phyloP scores from a whole-genome alignment of 176 grass and related monocot species.

The Ampelocalamus luodianensis region DNA sequence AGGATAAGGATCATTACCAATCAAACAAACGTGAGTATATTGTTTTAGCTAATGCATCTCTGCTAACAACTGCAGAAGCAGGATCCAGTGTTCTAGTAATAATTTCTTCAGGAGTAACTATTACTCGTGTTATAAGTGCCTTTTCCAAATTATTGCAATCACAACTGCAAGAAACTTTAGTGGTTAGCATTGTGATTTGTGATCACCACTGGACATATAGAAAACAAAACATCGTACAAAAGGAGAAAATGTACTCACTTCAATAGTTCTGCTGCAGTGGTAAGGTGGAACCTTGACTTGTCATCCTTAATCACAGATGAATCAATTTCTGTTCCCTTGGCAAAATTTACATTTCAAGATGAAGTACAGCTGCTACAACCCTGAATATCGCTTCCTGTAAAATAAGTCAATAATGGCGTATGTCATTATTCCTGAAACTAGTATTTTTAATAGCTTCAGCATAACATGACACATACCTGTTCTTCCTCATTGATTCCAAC shows the following conservation, averaged over 20 bases:
- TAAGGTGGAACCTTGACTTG: slow-evolving; percentile 89
- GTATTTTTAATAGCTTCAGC: slow-evolving; percentile 39
- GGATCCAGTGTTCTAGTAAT: slow-evolving; percentile 99
- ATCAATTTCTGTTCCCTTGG: slow-evolving; percentile 93
- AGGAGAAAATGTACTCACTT: slow-evolving; percentile 63
- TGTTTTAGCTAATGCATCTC: slow-evolving; percentile 97
- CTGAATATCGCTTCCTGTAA: slow-evolving; percentile 94
- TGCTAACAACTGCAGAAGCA: slow-evolving; percentile 87
- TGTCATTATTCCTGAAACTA: slow-evolving; percentile 32
- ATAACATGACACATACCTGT: slow-evolving; percentile 59
- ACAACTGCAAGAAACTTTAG: slow-evolving; percentile 74
- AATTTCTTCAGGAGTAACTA: slow-evolving; percentile 99
- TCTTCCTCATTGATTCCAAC: slow-evolving; percentile 98
- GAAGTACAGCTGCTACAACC: slow-evolving; percentile 96
- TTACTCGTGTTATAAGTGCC: slow-evolving; percentile 89
- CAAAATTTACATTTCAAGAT: slow-evolving; percentile 98
- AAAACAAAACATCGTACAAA: slow-evolving; percentile 15
- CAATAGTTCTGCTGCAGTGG: slow-evolving; percentile 80
- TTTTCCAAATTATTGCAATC: slow-evolving; percentile 84
- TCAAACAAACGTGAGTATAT: slow-evolving; percentile 98
- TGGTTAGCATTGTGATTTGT: slow-evolving; percentile 41
- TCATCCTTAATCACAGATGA: slow-evolving; percentile 95
- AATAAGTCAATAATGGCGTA: slow-evolving; percentile 32
- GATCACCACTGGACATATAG: slow-evolving; percentile 32
- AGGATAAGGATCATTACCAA: slow-evolving; percentile 63